Percentiles rank a stretch among this genome's conserved stretches.
These are phyloP conservation scores for Ballota nigra DNA, from an alignment of 257 asterid species.

Conservation along the genomic window DNA sequence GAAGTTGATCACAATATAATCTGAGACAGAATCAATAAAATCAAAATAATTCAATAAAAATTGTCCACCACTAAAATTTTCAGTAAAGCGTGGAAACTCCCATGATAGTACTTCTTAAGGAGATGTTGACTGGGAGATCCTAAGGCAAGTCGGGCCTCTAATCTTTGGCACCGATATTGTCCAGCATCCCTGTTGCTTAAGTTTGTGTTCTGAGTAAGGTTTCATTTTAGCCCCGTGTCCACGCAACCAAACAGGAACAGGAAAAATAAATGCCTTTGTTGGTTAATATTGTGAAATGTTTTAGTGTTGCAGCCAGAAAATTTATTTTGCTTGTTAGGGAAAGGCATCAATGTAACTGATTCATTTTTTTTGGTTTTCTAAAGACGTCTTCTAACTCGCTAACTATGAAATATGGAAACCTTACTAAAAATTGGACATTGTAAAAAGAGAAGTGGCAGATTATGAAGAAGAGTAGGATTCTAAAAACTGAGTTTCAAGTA, in stretches of 20 bases:
- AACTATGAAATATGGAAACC: background rate
- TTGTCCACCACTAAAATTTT: background rate
- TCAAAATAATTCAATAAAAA: background rate
- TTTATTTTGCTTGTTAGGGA: background rate
- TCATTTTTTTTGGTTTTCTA: background rate
- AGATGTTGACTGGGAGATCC: background rate
- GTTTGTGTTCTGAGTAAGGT: slow-evolving; percentile 1
- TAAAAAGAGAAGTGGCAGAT: background rate
- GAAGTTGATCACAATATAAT: slow-evolving; percentile 2
- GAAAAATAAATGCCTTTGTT: background rate
- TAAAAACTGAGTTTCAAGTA: background rate
- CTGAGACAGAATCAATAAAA: background rate
- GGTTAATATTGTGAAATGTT: background rate
- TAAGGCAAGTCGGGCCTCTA: background rate
- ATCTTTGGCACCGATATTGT: background rate
- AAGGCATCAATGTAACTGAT: background rate
- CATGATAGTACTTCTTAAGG: background rate
- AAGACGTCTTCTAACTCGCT: background rate
- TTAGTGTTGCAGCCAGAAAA: background rate
- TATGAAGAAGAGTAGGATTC: background rate
- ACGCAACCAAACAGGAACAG: background rate
- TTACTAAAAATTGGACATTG: background rate
- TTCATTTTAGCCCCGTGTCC: background rate
- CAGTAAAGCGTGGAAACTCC: background rate
- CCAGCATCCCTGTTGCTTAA: background rate